Evolutionary conservation across 2,329 filamentous ascomycete genomes (phyloP).

Genomic region (Penicillium sp.): DNA sequence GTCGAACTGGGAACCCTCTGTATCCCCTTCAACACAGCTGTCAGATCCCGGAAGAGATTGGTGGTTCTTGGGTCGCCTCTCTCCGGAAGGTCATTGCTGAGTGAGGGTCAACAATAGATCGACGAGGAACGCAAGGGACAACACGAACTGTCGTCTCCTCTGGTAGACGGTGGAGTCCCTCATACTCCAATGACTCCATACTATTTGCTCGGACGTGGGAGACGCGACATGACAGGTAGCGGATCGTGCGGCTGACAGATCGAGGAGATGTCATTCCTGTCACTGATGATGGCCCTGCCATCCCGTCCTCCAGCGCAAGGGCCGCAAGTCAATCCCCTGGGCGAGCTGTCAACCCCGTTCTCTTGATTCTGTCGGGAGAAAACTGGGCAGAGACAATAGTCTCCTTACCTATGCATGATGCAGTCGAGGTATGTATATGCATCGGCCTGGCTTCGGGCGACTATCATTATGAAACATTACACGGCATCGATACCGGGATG

Average conservation of each 20-base stretch:
- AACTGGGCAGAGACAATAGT: slow-evolving; percentile 1
- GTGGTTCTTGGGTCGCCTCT: neutral
- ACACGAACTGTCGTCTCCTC: neutral
- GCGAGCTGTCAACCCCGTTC: slow-evolving; percentile 2
- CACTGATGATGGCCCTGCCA: neutral
- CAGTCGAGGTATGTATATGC: neutral
- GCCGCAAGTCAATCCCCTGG: neutral
- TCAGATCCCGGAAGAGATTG: neutral
- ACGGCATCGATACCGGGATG: neutral
- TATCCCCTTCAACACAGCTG: no score
- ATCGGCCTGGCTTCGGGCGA: neutral
- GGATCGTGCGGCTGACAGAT: slow-evolving; percentile 11
- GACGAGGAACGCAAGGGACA: neutral
- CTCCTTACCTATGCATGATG: slow-evolving; percentile 6
- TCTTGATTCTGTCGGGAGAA: neutral
- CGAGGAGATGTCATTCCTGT: neutral
- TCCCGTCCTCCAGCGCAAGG: neutral
- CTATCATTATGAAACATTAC: neutral
- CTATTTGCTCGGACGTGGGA: neutral
- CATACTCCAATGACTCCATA: neutral
- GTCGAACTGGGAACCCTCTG: no score
- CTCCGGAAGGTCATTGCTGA: neutral
- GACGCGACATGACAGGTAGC: slow-evolving; percentile 17
- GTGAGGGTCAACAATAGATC: slow-evolving; percentile 4
- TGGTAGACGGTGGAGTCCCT: neutral